phyloP scores from a whole-genome alignment of 192 early-diverging fungal genomes.

The Gamsiella multidivaricata region DNA sequence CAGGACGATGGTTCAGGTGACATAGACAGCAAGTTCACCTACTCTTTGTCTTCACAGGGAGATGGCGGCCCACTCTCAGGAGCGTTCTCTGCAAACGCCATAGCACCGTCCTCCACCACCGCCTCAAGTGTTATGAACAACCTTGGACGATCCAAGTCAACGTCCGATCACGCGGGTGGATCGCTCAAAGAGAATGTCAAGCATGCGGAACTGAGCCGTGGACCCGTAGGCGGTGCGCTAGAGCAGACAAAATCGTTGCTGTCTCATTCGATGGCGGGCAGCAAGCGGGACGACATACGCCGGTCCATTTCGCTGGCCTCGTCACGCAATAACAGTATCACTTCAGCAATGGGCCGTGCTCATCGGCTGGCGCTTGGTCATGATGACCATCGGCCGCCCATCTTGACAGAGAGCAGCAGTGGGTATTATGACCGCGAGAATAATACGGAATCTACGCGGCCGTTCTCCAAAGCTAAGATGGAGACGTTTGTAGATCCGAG shows the following conservation, averaged over 20 bases:
- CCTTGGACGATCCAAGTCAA: constrained; percentile 45
- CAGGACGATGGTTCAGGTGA: constrained; percentile 38
- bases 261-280: constrained; percentile 29
- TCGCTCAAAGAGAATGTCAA: constrained; percentile 30
- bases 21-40: constrained; percentile 8
- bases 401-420: constrained; percentile 9
- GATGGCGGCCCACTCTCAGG: background rate
- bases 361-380: constrained; percentile 34
- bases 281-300: constrained; percentile 44
- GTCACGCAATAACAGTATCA: constrained; percentile 50
- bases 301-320: constrained; percentile 34
- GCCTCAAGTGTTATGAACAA: constrained; percentile 10
- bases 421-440: constrained; percentile 31
- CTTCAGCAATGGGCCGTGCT: constrained; percentile 10
- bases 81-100: background rate
- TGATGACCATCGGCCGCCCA: constrained; percentile 39
- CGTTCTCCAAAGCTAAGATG: constrained; percentile 32
- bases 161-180: constrained; percentile 24
- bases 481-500: constrained; percentile 65
- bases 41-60: background rate
- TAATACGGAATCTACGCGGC: constrained; percentile 6
- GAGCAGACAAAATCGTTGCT: constrained; percentile 51
- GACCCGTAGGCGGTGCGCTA: constrained; percentile 33
- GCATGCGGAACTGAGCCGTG: constrained; percentile 45
- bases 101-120: constrained; percentile 12